Conservation (phyloP, 805 yeast species). For the Candida sakaeoensis region DNA sequence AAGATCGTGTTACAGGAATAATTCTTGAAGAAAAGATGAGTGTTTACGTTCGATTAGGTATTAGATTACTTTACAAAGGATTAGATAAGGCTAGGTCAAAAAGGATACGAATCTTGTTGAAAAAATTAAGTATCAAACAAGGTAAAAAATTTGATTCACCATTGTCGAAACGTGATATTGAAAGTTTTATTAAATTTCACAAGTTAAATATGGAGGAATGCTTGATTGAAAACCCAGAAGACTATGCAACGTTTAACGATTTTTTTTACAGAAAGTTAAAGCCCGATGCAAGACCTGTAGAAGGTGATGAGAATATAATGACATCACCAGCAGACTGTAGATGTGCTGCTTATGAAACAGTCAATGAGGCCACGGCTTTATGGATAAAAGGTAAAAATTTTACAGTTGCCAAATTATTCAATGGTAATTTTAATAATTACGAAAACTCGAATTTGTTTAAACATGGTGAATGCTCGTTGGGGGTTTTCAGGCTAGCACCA, state of each 20-base stretch:
- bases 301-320: slow-evolving; percentile 52
- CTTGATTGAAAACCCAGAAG: slow-evolving; percentile 39
- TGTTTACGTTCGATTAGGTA: slow-evolving; percentile 82
- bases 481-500: slow-evolving; percentile 87
- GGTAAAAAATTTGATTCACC: slow-evolving; percentile 81
- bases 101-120: slow-evolving; percentile 57
- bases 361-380: slow-evolving; percentile 59
- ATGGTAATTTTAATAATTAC: slow-evolving; percentile 41
- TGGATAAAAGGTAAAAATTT: slow-evolving; percentile 91
- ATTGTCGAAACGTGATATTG: slow-evolving; percentile 61
- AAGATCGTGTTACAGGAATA: slow-evolving; percentile 84
- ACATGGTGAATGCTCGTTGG: slow-evolving; percentile 53
- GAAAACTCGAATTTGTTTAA: slow-evolving; percentile 33
- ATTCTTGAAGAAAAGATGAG: slow-evolving; percentile 93
- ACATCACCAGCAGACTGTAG: slow-evolving; percentile 88
- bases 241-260: slow-evolving; percentile 75
- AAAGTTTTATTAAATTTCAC: slow-evolving; percentile 78
- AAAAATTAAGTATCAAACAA: slow-evolving; percentile 69
- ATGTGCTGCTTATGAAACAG: slow-evolving; percentile 61
- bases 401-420: slow-evolving; percentile 58
- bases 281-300: slow-evolving; percentile 68
- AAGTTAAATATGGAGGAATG: slow-evolving; percentile 75
- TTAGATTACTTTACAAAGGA: slow-evolving; percentile 76
- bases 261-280: slow-evolving; percentile 79
- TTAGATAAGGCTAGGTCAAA: slow-evolving; percentile 57